Conservation (phyloP, 441 rosid genomes). For the Bruguiera hainesii region DNA sequence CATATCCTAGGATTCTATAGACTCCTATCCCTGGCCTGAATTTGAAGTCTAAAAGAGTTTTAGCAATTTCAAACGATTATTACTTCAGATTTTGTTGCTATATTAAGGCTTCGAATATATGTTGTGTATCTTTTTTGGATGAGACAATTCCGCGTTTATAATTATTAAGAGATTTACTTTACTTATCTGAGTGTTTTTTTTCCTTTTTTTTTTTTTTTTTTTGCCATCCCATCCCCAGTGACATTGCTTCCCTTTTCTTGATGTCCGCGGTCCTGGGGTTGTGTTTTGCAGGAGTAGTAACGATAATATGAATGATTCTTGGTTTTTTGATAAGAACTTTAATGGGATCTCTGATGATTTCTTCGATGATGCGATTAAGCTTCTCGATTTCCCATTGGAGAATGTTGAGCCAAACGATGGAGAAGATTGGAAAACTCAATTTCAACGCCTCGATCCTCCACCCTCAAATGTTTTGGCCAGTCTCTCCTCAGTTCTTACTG, state of each 20-base stretch:
- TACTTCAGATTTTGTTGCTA: no score
- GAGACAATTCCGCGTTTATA: no score
- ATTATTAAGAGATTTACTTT: no score
- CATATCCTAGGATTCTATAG: neutral
- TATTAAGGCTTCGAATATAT: no score
- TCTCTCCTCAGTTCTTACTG: constrained; percentile 32
- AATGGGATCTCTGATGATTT: constrained; percentile 51
- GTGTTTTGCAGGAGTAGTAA: neutral
- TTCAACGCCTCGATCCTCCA: constrained; percentile 61
- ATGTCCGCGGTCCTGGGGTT: neutral
- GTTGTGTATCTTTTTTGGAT: no score
- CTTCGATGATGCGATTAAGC: constrained; percentile 51
- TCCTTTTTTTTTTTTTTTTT: no score
- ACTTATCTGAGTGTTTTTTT: no score
- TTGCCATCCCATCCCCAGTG: neutral
- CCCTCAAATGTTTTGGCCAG: constrained; percentile 41
- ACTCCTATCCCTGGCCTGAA: no score
- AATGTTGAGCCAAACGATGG: constrained; percentile 43
- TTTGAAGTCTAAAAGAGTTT: no score
- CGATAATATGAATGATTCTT: constrained; percentile 41
- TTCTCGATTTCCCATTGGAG: constrained; percentile 55
- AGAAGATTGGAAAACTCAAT: constrained; percentile 40
- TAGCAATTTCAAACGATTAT: no score
- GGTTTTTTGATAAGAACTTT: constrained; percentile 52
- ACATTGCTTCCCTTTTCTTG: neutral